These are phyloP conservation scores for Exophiala viscosa DNA, from an alignment of 2,329 filamentous ascomycete species.

Conservation along the genomic window DNA sequence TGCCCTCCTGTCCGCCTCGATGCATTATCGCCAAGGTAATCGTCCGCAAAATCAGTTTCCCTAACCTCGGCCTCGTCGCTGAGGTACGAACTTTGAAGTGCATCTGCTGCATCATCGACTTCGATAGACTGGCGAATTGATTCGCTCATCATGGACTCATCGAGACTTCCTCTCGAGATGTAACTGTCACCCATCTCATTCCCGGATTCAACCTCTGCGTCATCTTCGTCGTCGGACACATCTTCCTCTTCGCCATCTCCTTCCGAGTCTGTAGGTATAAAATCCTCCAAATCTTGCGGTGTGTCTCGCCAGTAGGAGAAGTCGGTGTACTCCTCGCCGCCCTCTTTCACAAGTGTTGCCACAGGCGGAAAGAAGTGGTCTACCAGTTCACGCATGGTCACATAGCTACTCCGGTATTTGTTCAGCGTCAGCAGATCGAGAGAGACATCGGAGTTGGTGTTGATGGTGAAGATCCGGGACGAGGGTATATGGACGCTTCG, in stretches of 20 bases:
- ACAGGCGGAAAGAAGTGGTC: conserved; percentile 98
- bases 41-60: conserved; percentile 24
- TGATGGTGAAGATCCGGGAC: conserved; percentile 96
- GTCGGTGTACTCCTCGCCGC: conserved; percentile 92
- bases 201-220: conserved; percentile 37
- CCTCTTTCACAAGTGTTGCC: conserved; percentile 77
- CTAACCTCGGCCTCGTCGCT: conserved; percentile 45
- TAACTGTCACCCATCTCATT: conserved; percentile 56
- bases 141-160: conserved; percentile 45
- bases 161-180: conserved; percentile 50
- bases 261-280: conserved; percentile 74
- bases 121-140: conserved; percentile 50
- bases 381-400: conserved; percentile 93
- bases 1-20: neutral
- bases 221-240: conserved; percentile 45
- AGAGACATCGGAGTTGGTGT: conserved; percentile 92
- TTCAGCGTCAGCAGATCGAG: conserved; percentile 86
- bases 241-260: conserved; percentile 49
- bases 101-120: conserved; percentile 21
- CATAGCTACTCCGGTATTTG: conserved; percentile 93
- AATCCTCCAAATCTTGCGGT: conserved; percentile 80
- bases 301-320: conserved; percentile 94
- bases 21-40: conserved; percentile 22
- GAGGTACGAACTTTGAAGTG: conserved; percentile 15
- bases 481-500: conserved; percentile 92